phyloP scores from a whole-genome alignment of 495 filamentous ascomycete species.

The Penicillium fimorum region DNA sequence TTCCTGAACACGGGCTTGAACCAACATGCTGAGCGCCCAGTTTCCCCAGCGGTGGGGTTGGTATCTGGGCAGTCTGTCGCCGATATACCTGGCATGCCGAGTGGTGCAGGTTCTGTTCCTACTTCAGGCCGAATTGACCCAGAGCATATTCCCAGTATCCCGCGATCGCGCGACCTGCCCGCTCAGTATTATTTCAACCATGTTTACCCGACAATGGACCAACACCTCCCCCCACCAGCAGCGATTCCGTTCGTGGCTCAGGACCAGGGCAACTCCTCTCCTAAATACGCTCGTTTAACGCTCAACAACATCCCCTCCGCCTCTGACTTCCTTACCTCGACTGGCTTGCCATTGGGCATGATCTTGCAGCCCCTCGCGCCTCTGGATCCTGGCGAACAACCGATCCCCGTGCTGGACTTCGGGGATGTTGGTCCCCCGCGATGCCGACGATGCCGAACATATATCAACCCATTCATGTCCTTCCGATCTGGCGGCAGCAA shows the following conservation, averaged over 20 bases:
- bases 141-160: slow-evolving; percentile 91
- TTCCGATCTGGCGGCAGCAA: slow-evolving; percentile 93
- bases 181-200: slow-evolving; percentile 82
- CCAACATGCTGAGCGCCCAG: slow-evolving; percentile 40
- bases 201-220: slow-evolving; percentile 91
- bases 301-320: slow-evolving; percentile 88
- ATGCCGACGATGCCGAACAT: slow-evolving; percentile 89
- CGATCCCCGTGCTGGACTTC: slow-evolving; percentile 93
- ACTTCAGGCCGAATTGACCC: slow-evolving; percentile 81
- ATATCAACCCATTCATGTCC: slow-evolving; percentile 99
- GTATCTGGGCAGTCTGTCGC: slow-evolving; percentile 44
- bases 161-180: slow-evolving; percentile 74
- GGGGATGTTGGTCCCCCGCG: slow-evolving; percentile 87
- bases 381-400: slow-evolving; percentile 78
- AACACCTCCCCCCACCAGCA: slow-evolving; percentile 84
- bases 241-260: slow-evolving; percentile 86
- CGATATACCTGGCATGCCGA: slow-evolving; percentile 47
- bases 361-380: slow-evolving; percentile 86
- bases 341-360: slow-evolving; percentile 81
- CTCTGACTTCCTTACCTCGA: slow-evolving; percentile 73
- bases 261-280: slow-evolving; percentile 96
- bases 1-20: slow-evolving; percentile 69
- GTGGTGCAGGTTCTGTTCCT: slow-evolving; percentile 45
- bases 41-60: slow-evolving; percentile 58
- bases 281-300: slow-evolving; percentile 87